A percentile compares a stretch with the other conserved stretches of the same genome.
phyloP scores from a whole-genome alignment of 1,284 basidiomycete genomes.

The Cutaneotrichosporon sp. region DNA sequence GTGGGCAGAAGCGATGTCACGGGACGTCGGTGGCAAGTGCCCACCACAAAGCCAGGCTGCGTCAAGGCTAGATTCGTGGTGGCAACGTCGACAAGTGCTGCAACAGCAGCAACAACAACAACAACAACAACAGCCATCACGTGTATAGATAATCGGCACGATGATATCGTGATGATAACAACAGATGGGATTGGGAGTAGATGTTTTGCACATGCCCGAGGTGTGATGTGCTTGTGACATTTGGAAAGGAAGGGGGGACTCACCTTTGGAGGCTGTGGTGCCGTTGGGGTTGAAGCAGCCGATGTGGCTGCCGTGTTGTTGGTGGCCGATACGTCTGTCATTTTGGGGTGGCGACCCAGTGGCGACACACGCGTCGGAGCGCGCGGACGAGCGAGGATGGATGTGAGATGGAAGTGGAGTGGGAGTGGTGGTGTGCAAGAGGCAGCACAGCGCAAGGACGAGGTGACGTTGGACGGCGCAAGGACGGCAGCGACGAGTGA shows the following conservation, averaged over 20 bases:
- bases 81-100: background rate
- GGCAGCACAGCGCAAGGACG: too few relatives aligned
- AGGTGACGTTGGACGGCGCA: background rate
- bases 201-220: too few relatives aligned
- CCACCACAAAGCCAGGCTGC: too few relatives aligned
- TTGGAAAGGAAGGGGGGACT: background rate
- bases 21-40: too few relatives aligned
- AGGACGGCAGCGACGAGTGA: background rate
- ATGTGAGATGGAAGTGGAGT: background rate
- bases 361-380: background rate
- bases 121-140: background rate
- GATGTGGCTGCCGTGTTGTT: background rate
- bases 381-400: background rate
- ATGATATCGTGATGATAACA: background rate
- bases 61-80: too few relatives aligned
- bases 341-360: background rate
- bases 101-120: background rate
- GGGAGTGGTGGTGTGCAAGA: background rate
- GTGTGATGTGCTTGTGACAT: background rate
- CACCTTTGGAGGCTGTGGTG: background rate
- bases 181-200: background rate
- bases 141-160: background rate
- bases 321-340: slow-evolving; percentile 1
- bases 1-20: too few relatives aligned
- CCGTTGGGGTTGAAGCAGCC: background rate